Evolutionary conservation across 2,329 filamentous ascomycete genomes (phyloP).

Genomic region (Ramichloridium luteum): DNA sequence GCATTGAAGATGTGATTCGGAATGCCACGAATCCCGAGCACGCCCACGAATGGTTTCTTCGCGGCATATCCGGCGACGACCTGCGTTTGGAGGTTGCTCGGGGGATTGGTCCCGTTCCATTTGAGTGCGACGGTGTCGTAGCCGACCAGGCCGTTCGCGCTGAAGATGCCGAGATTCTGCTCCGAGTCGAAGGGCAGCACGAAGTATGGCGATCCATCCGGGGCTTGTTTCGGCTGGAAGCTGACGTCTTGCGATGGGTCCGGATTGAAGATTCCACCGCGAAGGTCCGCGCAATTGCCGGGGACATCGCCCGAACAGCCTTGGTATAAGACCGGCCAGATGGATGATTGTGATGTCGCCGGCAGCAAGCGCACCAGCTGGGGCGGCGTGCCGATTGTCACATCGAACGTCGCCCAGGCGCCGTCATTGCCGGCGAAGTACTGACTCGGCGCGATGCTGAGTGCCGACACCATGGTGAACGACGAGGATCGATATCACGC

Average conservation of each 20-base stretch:
- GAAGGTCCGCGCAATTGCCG: neutral
- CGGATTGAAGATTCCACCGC: neutral
- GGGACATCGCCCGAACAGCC: neutral
- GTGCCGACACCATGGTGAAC: neutral
- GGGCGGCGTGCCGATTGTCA: constrained; percentile 2
- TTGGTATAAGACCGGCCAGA: neutral
- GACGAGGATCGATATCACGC: no score
- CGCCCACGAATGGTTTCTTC: constrained; percentile 6
- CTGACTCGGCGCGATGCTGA: constrained; percentile 1
- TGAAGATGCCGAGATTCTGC: constrained; percentile 42
- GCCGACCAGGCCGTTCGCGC: constrained; percentile 54
- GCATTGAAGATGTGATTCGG: constrained; percentile 29
- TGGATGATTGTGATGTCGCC: neutral
- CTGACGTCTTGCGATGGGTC: neutral
- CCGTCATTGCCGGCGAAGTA: constrained; percentile 5
- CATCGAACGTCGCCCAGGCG: constrained; percentile 3
- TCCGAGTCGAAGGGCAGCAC: constrained; percentile 27
- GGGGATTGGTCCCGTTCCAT: constrained; percentile 28
- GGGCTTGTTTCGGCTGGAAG: constrained; percentile 21
- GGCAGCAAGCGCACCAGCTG: neutral
- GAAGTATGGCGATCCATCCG: constrained; percentile 24
- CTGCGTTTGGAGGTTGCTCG: constrained; percentile 15
- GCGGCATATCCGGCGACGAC: constrained; percentile 5
- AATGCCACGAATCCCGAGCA: constrained; percentile 4
- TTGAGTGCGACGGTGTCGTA: constrained; percentile 37